Base-by-base conservation (phyloP, 2,329 filamentous ascomycete species). In the Alternaria sp. region DNA sequence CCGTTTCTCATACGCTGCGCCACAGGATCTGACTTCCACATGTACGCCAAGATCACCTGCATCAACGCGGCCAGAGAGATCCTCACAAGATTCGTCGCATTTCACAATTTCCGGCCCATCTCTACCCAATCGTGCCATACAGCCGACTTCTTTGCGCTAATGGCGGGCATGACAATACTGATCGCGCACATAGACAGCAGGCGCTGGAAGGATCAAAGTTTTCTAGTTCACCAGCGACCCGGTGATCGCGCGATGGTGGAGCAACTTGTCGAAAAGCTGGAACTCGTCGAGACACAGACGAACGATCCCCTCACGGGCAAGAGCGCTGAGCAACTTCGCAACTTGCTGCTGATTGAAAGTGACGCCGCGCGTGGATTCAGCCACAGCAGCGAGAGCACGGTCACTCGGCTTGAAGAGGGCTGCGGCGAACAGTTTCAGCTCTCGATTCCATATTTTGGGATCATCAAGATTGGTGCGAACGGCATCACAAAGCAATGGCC, bases 371-470 rank as follows among this genome's bases (percentile, higher is more conserved):
- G 50, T 15, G 62, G 62, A 10, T 21, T 30, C 15, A 45, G 43
- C n/a, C 54, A 32, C 28, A 52, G 40, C 11, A 46, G 43, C n/a
- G 25, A 45, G 13, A 50, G 40, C 21, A 62, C 56, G 3, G 32
- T 65, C 0, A 36, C 6, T 17, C 32, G 44, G 15, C 43, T 65
- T n/a, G 32, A 59, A 28, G 44, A 56, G 21, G 28, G 44, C 13
- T 52, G 54, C 11, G 57, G 59, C 13, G 59, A 59, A 25, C 52
- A 56, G 8, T 56, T 63, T n/a, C 53, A 44, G 9, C 43, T 63
- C 12, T 17, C 46, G 4, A 72, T 77, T 40, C 76, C 75, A 2
- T 79, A 76, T 58, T 76, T 78, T 62, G 75, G 77, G 9, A 71
- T 70, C 23, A 71, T 80, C 57, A 75, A 67, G 17, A 77, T 80